Conservation (phyloP, 371 early-diverging fungal species). For the Syncephalastrum monosporum region DNA sequence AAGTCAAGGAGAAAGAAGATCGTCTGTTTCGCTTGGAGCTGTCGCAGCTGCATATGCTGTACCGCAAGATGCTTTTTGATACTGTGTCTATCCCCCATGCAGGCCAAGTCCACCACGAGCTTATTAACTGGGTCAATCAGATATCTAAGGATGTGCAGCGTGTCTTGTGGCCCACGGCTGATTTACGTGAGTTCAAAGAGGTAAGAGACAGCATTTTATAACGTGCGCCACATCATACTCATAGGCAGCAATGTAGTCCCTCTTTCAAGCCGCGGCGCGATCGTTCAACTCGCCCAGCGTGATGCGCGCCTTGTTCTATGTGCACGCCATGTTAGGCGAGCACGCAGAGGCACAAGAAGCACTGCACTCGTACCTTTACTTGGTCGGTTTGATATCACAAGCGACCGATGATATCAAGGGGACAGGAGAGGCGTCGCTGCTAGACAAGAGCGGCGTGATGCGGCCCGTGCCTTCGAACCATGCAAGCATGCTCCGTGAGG, state of each 20-base stretch:
- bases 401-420: conserved; percentile 26
- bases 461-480: conserved; percentile 5
- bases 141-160: conserved; percentile 59
- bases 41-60: conserved; percentile 55
- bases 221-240: conserved; percentile 7
- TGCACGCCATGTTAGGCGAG: conserved; percentile 62
- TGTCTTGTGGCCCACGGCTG: conserved; percentile 35
- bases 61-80: conserved; percentile 60
- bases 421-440: conserved; percentile 32
- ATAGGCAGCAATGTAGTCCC: too few species aligned
- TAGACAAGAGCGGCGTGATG: conserved; percentile 10
- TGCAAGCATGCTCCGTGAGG: conserved; percentile 2
- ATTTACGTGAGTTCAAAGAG: conserved; percentile 50
- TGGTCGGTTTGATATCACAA: conserved; percentile 47
- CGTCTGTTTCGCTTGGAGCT: conserved; percentile 29
- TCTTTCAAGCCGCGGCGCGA: conserved; percentile 1
- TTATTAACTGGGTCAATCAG: conserved; percentile 65
- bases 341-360: conserved; percentile 76
- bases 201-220: conserved; percentile 16
- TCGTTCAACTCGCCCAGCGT: conserved; percentile 77
- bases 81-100: conserved; percentile 65
- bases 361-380: conserved; percentile 58
- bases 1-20: too few species aligned
- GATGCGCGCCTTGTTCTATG: conserved; percentile 62
- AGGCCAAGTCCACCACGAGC: conserved; percentile 55